Base-by-base conservation (phyloP, 2,329 filamentous ascomycete genomes). In the Diaporthe nobilis region DNA sequence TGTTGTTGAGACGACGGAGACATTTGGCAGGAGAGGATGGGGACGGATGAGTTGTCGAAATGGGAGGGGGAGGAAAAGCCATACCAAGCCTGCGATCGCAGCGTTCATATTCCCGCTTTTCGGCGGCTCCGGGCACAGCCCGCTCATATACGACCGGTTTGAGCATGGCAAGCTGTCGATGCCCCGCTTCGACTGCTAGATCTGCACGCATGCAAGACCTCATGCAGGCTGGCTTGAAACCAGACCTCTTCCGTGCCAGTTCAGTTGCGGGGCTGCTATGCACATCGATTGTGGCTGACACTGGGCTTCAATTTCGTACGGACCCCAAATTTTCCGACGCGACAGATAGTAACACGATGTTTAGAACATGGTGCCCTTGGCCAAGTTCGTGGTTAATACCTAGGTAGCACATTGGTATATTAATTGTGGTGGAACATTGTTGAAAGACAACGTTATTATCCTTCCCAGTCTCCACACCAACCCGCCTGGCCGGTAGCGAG, bases 51-150 rank as follows among this genome's bases (percentile, higher is more conserved):
- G 13, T 10, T 55, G 47, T 20, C n/a, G 42, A 31, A 31, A 22
- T 22, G 65, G n/a, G 34, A 25, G 31, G 37, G 65, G 34, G n/a
- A 53, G 65, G n/a, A 70, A 70, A 15, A 34, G 34, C 31, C 34
- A 42, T 31, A 55, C 47, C 65, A 39, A 68, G 61, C 6, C 65
- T 70, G 65, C 65, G 65, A 70, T 70, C 65, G 65, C 65, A 70
- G 65, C 47, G 0, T 20, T 34, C 7, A 42, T 37, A 28, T 34
- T n/a, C 17, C 25, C n/a, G n/a, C 49, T 15, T 22, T 22, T 42
- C 49, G 65, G 34, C 22, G 5, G 5, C n/a, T n/a, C 49, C 47
- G 47, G 22, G 34, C 49, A 55, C 47, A 28, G 31, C 47, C 58
- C 34, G 34, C n/a, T 17, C 12, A 13, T 42, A 51, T 42, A 70